Conservation (phyloP, 768 basidiomycete species). For the Dendrothele bispora region DNA sequence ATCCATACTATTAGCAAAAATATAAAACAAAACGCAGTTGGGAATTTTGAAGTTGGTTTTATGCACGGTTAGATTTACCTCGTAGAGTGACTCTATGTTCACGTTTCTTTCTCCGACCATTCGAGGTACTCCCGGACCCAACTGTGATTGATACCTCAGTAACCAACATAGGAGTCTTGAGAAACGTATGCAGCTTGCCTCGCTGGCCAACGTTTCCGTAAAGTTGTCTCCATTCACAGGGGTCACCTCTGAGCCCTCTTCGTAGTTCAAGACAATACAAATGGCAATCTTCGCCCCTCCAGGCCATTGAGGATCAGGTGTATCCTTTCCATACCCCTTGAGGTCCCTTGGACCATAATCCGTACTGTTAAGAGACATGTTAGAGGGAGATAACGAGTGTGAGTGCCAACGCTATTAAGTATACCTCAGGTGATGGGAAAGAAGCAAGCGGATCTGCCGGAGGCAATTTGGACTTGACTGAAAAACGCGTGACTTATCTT, state of each 20-base stretch:
- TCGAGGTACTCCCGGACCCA: slow-evolving; percentile 1
- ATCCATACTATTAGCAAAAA: slow-evolving; percentile 4
- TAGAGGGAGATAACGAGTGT: too few relatives aligned
- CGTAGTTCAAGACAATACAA: slow-evolving; percentile 7
- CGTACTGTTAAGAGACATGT: slow-evolving; percentile 4
- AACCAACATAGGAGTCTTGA: neutral
- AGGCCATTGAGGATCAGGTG: slow-evolving; percentile 12
- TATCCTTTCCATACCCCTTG: slow-evolving; percentile 8
- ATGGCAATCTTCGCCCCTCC: slow-evolving; percentile 10
- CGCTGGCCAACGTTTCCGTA: slow-evolving; percentile 3
- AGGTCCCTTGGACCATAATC: slow-evolving; percentile 11
- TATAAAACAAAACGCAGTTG: neutral
- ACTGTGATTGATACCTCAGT: neutral
- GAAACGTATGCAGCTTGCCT: neutral
- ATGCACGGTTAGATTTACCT: neutral
- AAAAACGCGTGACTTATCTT: too few relatives aligned
- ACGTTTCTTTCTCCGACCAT: slow-evolving; percentile 4
- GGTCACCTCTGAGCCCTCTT: slow-evolving; percentile 10
- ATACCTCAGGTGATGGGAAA: too few relatives aligned
- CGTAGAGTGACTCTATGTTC: slow-evolving; percentile 4
- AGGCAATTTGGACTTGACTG: too few relatives aligned
- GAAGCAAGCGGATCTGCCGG: too few relatives aligned
- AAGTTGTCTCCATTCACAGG: slow-evolving; percentile 3
- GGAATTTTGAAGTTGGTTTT: neutral
- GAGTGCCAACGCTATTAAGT: too few relatives aligned